Conservation (phyloP, 768 basidiomycete genomes). For the Leccinum boreale region DNA sequence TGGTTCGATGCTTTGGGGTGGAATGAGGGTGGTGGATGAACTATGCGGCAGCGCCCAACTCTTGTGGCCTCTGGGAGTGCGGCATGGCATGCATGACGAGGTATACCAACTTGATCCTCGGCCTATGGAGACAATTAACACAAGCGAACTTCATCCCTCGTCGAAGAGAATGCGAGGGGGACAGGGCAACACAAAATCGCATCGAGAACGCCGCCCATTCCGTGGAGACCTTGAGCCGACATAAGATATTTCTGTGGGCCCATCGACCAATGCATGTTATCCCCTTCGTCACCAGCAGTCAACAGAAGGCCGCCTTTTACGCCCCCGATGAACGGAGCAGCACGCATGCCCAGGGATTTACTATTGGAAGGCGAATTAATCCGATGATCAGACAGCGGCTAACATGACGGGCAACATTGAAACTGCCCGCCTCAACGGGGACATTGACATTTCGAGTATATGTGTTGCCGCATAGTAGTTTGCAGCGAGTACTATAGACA, state of each 20-base stretch:
- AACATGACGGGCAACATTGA: conserved; percentile 7
- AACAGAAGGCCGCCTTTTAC: conserved; percentile 16
- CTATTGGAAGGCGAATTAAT: conserved; percentile 33
- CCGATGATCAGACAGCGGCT: conserved; percentile 15
- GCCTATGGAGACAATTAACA: neutral
- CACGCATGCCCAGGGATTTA: conserved; percentile 9
- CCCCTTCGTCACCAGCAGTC: conserved; percentile 17
- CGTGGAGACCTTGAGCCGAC: conserved; percentile 1
- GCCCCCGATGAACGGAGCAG: conserved; percentile 6
- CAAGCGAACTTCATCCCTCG: neutral
- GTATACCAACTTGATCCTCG: neutral
- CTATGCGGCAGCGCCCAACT: conserved; percentile 3
- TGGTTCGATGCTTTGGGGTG: conserved; percentile 13
- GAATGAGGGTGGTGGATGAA: conserved; percentile 10
- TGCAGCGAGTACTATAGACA: neutral
- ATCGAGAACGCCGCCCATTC: neutral
- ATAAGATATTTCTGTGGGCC: neutral
- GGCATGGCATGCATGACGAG: conserved; percentile 1
- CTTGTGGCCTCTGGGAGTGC: neutral
- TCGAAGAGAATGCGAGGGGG: neutral
- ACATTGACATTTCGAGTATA: conserved; percentile 9
- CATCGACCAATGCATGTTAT: conserved; percentile 21
- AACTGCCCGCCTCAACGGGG: conserved; percentile 12
- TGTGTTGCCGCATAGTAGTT: neutral
- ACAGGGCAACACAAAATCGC: neutral